Base-by-base conservation (phyloP, 805 yeast species). In the Candida takata region DNA sequence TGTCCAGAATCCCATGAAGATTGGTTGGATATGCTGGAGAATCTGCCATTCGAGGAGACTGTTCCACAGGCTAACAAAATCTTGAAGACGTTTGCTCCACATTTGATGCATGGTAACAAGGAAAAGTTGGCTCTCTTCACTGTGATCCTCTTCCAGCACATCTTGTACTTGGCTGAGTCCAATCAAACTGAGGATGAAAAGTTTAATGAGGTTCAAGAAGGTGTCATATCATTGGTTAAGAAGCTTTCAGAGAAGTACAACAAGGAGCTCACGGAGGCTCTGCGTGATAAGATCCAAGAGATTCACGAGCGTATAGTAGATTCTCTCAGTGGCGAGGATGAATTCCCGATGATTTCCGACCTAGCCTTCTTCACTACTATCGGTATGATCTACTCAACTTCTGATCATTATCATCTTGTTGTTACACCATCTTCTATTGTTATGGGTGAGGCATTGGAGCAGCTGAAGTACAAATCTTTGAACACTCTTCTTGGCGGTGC, bases 341-440 rank as follows among this genome's bases (percentile, higher is more conserved):
- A 53, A 23, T 67, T 64, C 40, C 67, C 71, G 21, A 59, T 55
- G 29, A 47, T 61, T 12, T 61, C 73, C 1, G 95, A 87, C 52
- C 59, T 86, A 40, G 59, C 84, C 6, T 73, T 82, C 41, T 84
- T 80, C 51, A 67, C 77, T 0, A 49, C 86, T 5, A 67, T 88
- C 38, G 97, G 97, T 6, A 65, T 70, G 36, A 55, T 87, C 5
- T 92, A 83, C 54, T 88, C 98, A 1, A 86, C 97, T 1, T 92
- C 98, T 1, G 99, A 92, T 65, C 88, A 86, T 54, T 90, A 84
- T 60, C 98, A 92, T 65, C 67, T 87, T 40, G 82, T 92, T 9
- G 88, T 79, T 5, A 88, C 96, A 0, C 95, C 97, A 4, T 71
- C 90, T 2, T 63, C 75, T 21, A 71, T 92, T 24, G 60, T 85